A percentile compares a stretch with the other conserved stretches of the same genome.
These are phyloP conservation scores for Juncus effusus DNA, from an alignment of 176 grass and related monocot species.

Conservation along the genomic window DNA sequence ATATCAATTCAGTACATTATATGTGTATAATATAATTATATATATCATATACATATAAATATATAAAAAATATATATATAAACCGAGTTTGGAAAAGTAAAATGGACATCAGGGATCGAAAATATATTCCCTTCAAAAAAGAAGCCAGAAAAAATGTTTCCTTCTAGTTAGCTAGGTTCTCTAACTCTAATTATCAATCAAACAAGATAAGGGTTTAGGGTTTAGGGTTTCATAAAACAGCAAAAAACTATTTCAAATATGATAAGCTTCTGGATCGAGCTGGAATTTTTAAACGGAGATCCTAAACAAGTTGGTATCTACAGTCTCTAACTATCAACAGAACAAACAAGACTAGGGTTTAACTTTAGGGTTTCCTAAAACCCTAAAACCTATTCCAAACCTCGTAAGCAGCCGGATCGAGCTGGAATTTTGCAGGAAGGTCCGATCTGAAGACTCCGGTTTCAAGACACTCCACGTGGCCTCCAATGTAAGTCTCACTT, in stretches of 20 bases:
- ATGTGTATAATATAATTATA: too few relatives aligned
- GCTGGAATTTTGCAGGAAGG: constrained; percentile 93
- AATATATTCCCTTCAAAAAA: constrained; percentile 1
- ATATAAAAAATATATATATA: constrained; percentile 24
- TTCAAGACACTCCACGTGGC: constrained; percentile 99
- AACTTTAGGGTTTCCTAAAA: too few relatives aligned
- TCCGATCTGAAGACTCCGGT: constrained; percentile 99
- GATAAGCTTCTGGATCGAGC: constrained; percentile 66
- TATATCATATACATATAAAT: background rate
- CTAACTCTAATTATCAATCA: too few relatives aligned
- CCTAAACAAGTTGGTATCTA: too few relatives aligned
- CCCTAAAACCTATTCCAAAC: constrained; percentile 19
- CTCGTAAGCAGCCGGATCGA: constrained; percentile 76
- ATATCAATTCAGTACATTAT: background rate
- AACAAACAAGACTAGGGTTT: too few relatives aligned
- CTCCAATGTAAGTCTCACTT: constrained; percentile 97
- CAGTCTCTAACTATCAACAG: too few relatives aligned
- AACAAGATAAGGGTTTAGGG: background rate
- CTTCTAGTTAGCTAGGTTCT: too few relatives aligned
- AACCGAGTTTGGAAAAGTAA: background rate
- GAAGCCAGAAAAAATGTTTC: background rate
- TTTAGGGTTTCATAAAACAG: background rate
- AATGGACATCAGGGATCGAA: too few relatives aligned
- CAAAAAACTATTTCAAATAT: constrained; percentile 31
- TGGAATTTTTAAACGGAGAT: constrained; percentile 50